These are phyloP conservation scores for Panicum virgatum DNA, from an alignment of 202 grass and related monocot species.

Conservation along the genomic window DNA sequence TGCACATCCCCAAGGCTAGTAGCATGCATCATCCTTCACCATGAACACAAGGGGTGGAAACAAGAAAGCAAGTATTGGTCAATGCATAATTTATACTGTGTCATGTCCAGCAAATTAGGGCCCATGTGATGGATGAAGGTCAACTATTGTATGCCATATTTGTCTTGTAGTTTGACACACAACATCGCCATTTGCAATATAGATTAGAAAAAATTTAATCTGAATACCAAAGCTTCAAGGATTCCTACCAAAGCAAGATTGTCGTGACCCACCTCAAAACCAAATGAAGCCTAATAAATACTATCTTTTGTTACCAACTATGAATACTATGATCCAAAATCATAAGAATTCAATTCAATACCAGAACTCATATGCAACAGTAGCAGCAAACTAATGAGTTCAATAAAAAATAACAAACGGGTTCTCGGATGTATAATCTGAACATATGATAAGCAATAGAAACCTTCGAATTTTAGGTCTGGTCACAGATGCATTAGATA, in stretches of 20 bases:
- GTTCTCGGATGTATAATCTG: neutral
- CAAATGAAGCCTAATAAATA: neutral
- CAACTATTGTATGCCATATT: neutral
- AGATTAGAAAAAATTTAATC: neutral
- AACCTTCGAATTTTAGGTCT: conserved; percentile 16
- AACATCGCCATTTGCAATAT: neutral
- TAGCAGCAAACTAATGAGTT: too few species aligned
- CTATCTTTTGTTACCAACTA: neutral
- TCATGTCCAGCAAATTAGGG: neutral
- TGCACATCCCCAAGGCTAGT: neutral
- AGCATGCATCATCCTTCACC: neutral
- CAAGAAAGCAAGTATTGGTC: conserved; percentile 10
- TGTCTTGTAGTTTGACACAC: neutral
- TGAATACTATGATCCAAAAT: conserved; percentile 16
- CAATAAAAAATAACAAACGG: neutral
- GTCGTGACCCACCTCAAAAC: neutral
- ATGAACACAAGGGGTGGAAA: conserved; percentile 1
- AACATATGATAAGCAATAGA: conserved; percentile 4
- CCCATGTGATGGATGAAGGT: neutral
- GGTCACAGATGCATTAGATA: conserved; percentile 8
- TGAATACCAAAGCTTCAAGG: neutral
- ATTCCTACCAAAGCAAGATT: neutral
- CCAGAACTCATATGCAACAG: conserved; percentile 9
- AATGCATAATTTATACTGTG: neutral
- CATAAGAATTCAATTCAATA: neutral